phyloP scores from a whole-genome alignment of 2,329 filamentous ascomycete genomes.

The Apiospora aurea region DNA sequence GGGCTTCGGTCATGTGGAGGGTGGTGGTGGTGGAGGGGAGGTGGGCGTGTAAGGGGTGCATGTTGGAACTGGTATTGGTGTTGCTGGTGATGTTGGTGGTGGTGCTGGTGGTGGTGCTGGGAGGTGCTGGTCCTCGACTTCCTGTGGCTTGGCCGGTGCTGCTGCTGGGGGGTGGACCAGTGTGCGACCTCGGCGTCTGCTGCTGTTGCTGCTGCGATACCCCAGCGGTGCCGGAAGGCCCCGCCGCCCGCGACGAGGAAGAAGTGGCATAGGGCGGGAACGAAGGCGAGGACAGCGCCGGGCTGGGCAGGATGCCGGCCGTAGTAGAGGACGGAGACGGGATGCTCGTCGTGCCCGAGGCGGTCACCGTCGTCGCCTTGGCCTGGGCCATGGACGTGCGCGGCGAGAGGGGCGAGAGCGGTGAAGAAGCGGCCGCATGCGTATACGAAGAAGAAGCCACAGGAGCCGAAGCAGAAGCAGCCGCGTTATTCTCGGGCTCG shows the following conservation, averaged over 20 bases:
- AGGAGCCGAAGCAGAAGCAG: not conserved
- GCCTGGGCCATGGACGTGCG: constrained; percentile 26
- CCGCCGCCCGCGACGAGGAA: not conserved
- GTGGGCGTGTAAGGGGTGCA: constrained; percentile 37
- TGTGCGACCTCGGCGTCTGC: not conserved
- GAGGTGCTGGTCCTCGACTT: too few species aligned
- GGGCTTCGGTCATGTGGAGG: constrained; percentile 62
- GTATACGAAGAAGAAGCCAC: not conserved
- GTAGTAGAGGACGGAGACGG: constrained; percentile 44
- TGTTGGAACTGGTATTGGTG: constrained; percentile 39
- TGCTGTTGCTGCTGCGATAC: not conserved
- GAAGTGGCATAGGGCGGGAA: not conserved
- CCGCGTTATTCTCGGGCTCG: not conserved
- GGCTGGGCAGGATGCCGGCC: constrained; percentile 26
- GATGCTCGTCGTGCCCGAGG: constrained; percentile 5
- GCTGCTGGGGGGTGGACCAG: not conserved
- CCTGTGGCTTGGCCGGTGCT: not conserved
- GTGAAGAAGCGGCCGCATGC: not conserved
- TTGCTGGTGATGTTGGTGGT: constrained; percentile 33
- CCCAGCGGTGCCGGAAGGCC: not conserved
- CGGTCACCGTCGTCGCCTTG: constrained; percentile 25
- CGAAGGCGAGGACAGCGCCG: constrained; percentile 35
- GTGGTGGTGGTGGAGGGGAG: constrained; percentile 52
- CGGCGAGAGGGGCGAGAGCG: constrained; percentile 18
- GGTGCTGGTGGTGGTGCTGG: not conserved